Evolutionary conservation across 78 protist species (phyloP).

Genomic region (Dictyostelium intermedium): DNA sequence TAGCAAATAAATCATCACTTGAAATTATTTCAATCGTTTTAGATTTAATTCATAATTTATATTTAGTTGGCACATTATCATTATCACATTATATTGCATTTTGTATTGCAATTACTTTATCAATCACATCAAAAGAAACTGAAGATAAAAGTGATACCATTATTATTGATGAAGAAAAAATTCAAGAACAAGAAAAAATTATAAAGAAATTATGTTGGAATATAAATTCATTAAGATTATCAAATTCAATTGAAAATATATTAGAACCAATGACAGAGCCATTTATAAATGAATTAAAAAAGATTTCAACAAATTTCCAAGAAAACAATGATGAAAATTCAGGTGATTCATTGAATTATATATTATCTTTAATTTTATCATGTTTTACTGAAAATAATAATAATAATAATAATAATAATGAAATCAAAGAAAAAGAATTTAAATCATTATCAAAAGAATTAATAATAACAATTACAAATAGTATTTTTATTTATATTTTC

Average conservation of each 20-base stretch:
- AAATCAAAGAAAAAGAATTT: neutral
- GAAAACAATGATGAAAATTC: neutral
- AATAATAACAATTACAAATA: neutral
- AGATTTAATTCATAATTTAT: conserved; percentile 26
- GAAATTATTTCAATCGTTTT: conserved; percentile 23
- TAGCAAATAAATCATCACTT: conserved; percentile 7
- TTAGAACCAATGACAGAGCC: conserved; percentile 25
- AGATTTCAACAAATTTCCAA: neutral
- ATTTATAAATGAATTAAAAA: conserved; percentile 28
- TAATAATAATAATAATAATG: neutral
- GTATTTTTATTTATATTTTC: neutral
- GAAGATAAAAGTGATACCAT: neutral
- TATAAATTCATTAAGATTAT: conserved; percentile 31
- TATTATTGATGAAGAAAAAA: neutral
- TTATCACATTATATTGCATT: conserved; percentile 45
- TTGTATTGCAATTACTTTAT: conserved; percentile 29
- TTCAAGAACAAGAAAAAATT: neutral
- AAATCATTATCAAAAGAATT: neutral
- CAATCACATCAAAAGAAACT: conserved; percentile 13
- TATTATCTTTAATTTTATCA: conserved; percentile 9
- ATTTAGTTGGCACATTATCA: neutral
- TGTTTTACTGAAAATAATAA: neutral
- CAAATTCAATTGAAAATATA: conserved; percentile 6
- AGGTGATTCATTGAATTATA: neutral
- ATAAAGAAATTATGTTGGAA: conserved; percentile 33